These are phyloP conservation scores for Phialemonium atrogriseum DNA, from an alignment of 2,329 filamentous ascomycete genomes.

Conservation along the genomic window DNA sequence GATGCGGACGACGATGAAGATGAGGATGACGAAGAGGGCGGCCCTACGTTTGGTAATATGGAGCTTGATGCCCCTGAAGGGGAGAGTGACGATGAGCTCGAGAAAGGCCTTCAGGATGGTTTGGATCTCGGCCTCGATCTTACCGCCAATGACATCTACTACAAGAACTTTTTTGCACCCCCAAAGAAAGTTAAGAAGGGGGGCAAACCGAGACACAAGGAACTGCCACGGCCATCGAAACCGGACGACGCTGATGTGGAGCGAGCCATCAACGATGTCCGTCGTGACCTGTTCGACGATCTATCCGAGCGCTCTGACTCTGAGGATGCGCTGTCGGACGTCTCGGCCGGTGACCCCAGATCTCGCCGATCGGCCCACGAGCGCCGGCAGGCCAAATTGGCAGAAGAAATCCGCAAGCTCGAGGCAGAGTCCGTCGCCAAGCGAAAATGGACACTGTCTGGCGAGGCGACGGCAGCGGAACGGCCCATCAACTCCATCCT, in stretches of 20 bases:
- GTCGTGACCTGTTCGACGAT: constrained; percentile 85
- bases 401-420: constrained; percentile 83
- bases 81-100: constrained; percentile 54
- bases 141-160: constrained; percentile 85
- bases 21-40: constrained; percentile 58
- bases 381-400: constrained; percentile 74
- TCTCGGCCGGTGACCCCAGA: constrained; percentile 60
- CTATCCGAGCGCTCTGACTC: constrained; percentile 56
- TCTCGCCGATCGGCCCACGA: constrained; percentile 80
- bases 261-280: constrained; percentile 77
- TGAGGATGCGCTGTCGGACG: constrained; percentile 55
- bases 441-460: constrained; percentile 81
- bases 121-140: constrained; percentile 45
- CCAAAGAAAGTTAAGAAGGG: constrained; percentile 62
- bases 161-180: constrained; percentile 88
- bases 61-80: constrained; percentile 67
- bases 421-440: constrained; percentile 86
- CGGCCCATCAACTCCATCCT: constrained; percentile 86
- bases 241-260: constrained; percentile 62
- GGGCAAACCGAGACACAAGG: constrained; percentile 32
- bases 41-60: constrained; percentile 76
- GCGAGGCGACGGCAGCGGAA: constrained; percentile 76
- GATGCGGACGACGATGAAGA: constrained; percentile 22
- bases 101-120: constrained; percentile 39
- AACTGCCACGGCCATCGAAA: constrained; percentile 30